Conservation (phyloP, 139 green algal species). For the Edaphochlamys debaryana region DNA sequence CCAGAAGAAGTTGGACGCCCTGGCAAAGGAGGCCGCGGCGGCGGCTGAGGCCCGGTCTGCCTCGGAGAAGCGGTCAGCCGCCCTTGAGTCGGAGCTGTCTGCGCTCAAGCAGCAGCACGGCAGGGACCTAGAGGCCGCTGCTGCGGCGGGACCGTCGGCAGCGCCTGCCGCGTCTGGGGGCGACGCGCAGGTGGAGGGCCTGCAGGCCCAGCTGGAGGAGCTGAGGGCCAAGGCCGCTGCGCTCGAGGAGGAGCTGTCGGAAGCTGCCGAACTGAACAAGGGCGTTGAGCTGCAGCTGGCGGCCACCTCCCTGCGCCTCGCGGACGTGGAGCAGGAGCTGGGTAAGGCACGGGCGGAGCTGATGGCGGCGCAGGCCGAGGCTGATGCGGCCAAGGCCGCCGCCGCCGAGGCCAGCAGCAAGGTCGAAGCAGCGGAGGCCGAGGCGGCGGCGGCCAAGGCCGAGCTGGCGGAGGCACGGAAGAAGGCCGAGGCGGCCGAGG, state of each 20-base stretch:
- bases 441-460: too few relatives aligned
- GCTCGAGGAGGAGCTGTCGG: too few relatives aligned
- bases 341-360: too few relatives aligned
- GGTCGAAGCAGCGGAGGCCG: too few relatives aligned
- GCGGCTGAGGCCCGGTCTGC: not conserved
- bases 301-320: too few relatives aligned
- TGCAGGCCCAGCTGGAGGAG: conserved; percentile 23
- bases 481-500: not conserved
- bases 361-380: not conserved
- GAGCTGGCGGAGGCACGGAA: not conserved
- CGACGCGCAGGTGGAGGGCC: not conserved
- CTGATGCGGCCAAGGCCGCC: not conserved
- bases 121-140: not conserved
- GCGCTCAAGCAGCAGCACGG: not conserved
- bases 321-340: too few relatives aligned
- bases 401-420: too few relatives aligned
- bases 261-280: too few relatives aligned
- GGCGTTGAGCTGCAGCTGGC: too few relatives aligned
- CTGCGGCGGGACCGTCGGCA: not conserved
- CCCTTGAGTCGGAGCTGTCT: conserved; percentile 1
- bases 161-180: not conserved
- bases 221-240: not conserved
- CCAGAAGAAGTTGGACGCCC: not conserved
- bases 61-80: not conserved
- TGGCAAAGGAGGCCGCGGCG: not conserved